A percentile compares a stretch with the other conserved stretches of the same genome.
Conservation (phyloP, 2,329 filamentous ascomycete species). For the Cadophora gregata region DNA sequence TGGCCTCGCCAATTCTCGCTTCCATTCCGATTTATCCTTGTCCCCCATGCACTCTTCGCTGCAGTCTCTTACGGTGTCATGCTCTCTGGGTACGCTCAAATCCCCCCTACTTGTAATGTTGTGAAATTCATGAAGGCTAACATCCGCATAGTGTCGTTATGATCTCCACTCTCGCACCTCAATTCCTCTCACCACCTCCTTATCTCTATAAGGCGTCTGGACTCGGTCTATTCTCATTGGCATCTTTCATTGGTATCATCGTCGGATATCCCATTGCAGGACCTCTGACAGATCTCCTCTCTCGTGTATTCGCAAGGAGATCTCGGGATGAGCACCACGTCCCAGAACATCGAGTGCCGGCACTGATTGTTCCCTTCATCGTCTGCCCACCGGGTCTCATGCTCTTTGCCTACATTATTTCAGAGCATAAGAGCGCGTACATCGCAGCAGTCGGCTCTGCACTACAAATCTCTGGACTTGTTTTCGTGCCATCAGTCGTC, state of each 20-base stretch:
- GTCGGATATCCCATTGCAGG: slow-evolving; percentile 39
- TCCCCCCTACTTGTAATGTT: too few relatives aligned
- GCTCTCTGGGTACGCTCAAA: slow-evolving; percentile 31
- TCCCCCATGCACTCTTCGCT: slow-evolving; percentile 33
- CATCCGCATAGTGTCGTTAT: slow-evolving; percentile 27
- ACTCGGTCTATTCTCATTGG: slow-evolving; percentile 41
- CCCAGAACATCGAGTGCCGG: slow-evolving; percentile 49
- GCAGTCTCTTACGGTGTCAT: slow-evolving; percentile 34
- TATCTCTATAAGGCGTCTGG: slow-evolving; percentile 42
- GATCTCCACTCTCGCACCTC: slow-evolving; percentile 42
- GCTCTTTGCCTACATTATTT: slow-evolving; percentile 44
- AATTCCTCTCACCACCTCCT: slow-evolving; percentile 43
- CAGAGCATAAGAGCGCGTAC: slow-evolving; percentile 37
- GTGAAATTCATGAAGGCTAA: slow-evolving; percentile 10
- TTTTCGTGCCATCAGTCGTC: slow-evolving; percentile 46
- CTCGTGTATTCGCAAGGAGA: slow-evolving; percentile 44
- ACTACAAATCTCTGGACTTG: slow-evolving; percentile 41
- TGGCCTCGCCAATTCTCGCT: slow-evolving; percentile 35
- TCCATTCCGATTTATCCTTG: slow-evolving; percentile 35
- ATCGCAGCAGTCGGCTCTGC: slow-evolving; percentile 42
- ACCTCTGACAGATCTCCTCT: slow-evolving; percentile 44
- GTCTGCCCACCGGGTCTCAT: slow-evolving; percentile 45
- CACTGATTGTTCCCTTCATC: slow-evolving; percentile 48
- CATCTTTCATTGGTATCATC: slow-evolving; percentile 45
- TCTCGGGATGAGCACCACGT: slow-evolving; percentile 45